Evolutionary conservation across 2,329 filamentous ascomycete species (phyloP), one percentile per base, ranked within the genome.

Genomic region (Cercospora zeae-maydis): DNA sequence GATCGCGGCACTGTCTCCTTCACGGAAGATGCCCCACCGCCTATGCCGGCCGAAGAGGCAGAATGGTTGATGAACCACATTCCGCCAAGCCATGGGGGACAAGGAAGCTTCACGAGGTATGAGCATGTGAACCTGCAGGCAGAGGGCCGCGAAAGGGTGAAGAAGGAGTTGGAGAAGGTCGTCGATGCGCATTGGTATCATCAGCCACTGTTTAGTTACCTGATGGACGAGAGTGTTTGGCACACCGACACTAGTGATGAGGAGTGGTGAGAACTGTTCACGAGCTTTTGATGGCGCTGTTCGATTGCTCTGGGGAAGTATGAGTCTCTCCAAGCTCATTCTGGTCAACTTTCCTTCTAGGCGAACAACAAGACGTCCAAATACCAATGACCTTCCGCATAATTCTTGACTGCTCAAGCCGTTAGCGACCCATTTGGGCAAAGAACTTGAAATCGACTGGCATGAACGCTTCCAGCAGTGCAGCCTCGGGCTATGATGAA

Each of bases 231-330:
- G 34, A 58, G 16, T 16, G 16, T 70, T 2, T 74, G 72, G 72
- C 69, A 74, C 63, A 74, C 72, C 5, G 72, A 74, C 59, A 74
- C 72, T 30, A 71, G 68, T 57, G 71, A 72, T 55, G 72, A 74
- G 59, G 72, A 73, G 47, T 73, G 65, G 76, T 77, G 64, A 69
- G 13, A 10, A 5, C 8, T n/a, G 8, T 39, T 39, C 36, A 39
- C 9, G 9, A 13, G 36, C 21, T 51, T 4, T 24, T 47, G 14
- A 21, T 3, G n/a, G n/a, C 2, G 37, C 37, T 19, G 16, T 8
- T 42, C 37, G 3, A 42, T 42, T 21, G 9, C 1, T 27, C n/a
- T n/a, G n/a, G n/a, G n/a, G n/a, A n/a, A n/a, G n/a, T n/a, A n/a
- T n/a, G n/a, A n/a, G n/a, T n/a, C n/a, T 27, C 3, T 27, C 6